Evolutionary conservation across 352 stramenopile species (phyloP), one percentile per base, ranked within the genome.

Genomic region (Phytopythium mirpurense): DNA sequence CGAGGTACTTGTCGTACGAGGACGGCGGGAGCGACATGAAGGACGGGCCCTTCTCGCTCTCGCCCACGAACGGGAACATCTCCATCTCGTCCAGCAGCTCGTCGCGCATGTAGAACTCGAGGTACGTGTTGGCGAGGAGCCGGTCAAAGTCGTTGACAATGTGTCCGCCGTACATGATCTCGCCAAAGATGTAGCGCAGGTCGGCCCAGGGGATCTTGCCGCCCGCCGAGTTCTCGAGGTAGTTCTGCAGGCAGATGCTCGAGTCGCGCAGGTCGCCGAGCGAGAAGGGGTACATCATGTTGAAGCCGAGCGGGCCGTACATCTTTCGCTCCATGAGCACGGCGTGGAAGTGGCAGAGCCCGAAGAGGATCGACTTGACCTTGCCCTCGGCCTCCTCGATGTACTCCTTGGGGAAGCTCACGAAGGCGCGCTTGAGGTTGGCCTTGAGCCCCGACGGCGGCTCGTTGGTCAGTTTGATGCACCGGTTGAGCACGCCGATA

Each of bases 221-320:
- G 16, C 78, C 76, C 5, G 85, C 88, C 23, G 83, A 96, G 64
- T 97, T 98, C 50, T 99, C 96, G 59, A 98, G 93, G 54, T 98
- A 98, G 64, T 98, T 98, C 57, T 92, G 78, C 38, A 98, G 65
- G 43, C 89, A 98, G 53, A 97, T 97, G 3, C 93, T 88, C 29
- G 88, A 97, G 66, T 98, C 96, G 35, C 90, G 87, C 51, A 99
- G 74, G 63, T 99, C 96, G 16, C 96, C 95, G 47, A 98, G 88
- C 24, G 88, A 97, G 69, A 99, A 99, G 6, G 95, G 95, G 62
- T 98, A 99, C 73, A 97, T 98, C 94, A 99, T 98, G 62, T 99
- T 99, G 77, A 97, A 99, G n/a, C 96, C 96, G 54, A 98, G 91
- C 15, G 95, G 90, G 5, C 96, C 96, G 65, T 98, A 99, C 74